These are phyloP conservation scores for Henckelia pumila DNA, from an alignment of 257 asterid species.

Conservation along the genomic window DNA sequence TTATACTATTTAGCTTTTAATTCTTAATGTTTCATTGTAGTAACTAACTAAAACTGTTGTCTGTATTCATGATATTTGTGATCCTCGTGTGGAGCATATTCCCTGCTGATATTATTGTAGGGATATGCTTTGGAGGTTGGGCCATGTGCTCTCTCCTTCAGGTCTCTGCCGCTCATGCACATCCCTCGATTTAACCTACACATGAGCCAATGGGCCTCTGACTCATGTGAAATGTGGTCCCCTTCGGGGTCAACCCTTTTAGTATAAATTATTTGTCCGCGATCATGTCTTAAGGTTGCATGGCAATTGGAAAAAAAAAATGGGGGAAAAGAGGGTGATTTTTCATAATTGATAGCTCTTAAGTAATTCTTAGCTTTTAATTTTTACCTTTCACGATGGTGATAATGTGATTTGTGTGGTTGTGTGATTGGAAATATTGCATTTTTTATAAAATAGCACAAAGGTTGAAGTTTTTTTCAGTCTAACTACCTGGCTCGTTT, in stretches of 20 bases:
- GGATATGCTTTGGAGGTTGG: no score
- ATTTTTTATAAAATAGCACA: not conserved
- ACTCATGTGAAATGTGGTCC: no score
- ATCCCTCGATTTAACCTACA: no score
- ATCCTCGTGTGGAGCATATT: no score
- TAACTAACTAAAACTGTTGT: no score
- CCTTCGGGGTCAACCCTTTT: no score
- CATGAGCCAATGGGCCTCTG: no score
- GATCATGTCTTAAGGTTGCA: constrained; percentile 3
- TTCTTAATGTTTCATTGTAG: no score
- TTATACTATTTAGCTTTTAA: no score
- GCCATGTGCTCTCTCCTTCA: no score
- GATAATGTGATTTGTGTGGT: not conserved
- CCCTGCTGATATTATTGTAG: no score
- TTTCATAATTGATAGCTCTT: constrained; percentile 1
- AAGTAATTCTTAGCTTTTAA: not conserved
- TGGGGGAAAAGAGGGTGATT: not conserved
- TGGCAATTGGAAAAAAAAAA: constrained; percentile 9
- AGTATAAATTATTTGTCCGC: not conserved
- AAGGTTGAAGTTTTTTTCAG: not conserved
- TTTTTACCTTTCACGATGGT: constrained; percentile 8
- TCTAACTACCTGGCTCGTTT: not conserved
- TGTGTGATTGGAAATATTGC: not conserved
- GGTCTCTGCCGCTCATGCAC: no score
- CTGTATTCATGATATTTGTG: not conserved